Base-by-base conservation (phyloP, 495 filamentous ascomycete species). In the Aspergillus bertholletiae region DNA sequence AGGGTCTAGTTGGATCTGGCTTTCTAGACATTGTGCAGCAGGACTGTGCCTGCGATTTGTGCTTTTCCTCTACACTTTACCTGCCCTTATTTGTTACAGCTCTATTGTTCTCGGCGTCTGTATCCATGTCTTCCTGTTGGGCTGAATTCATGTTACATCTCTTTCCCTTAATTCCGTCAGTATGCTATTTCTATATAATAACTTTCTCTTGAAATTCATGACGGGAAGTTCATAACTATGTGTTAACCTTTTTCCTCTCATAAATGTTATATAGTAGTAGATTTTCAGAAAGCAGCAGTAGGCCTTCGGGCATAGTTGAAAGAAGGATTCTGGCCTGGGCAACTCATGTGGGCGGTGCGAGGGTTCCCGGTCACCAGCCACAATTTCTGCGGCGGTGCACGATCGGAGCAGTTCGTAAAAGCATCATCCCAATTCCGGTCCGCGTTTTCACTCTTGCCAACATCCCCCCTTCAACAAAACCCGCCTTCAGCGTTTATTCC, bases 351-450 rank as follows among this genome's bases (percentile, higher is more conserved):
- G n/a, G n/a, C 48, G 56, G 56, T 61, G 55, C 53, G 46, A 54
- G 35, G 43, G 34, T 50, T 47, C 51, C 54, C 57, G 59, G 56
- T 62, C 48, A 46, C 44, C 23, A 63, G 60, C 57, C 58, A 65
- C 55, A 54, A 17, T 43, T 65, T 61, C 18, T 43, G 39, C 11
- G 68, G 69, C 70, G 69, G 59, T 61, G 68, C 70, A 69, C 64
- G 55, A 69, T 75, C 72, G 72, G 74, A 66, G 69, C 71, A 62
- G 70, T 72, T 71, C 72, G 68, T 70, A 70, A 74, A 70, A 73
- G 61, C 65, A 68, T 66, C 67, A 67, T 59, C 52, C 62, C 59
- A 60, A 55, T 59, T 53, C 58, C 58, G 62, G 54, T 65, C 63
- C 58, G 63, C 56, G 54, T 63, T 64, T 67, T 71, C 68, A 57